Base-by-base conservation (phyloP, 192 early-diverging fungal species). In the Gryganskiella cystojenkinii region DNA sequence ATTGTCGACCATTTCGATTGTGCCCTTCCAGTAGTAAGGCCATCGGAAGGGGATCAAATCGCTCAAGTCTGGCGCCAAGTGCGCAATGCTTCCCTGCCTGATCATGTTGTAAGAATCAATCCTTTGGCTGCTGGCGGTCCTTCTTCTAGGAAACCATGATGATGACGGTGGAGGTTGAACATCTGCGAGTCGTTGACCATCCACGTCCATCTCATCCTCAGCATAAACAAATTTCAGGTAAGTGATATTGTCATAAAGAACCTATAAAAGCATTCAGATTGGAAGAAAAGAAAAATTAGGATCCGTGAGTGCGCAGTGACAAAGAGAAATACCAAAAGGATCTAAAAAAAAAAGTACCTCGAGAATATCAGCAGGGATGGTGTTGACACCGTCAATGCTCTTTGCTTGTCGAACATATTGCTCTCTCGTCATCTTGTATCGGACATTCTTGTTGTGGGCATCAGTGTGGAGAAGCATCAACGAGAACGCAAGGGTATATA, bases 391-490 rank as follows among this genome's bases (percentile, higher is more conserved):
- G 35, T 93, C 91, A 53, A 95, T 89, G 33, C 84, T 81, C 59
- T 87, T 88, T 24, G 91, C 90, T 43, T 88, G 89, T 61, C 81
- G 80, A 42, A 94, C 86, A 66, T 94, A 95, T 60, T 92, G 90
- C 9, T 89, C 84, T 81, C 91, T 93, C n/a, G 83, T 88, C 88
- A 95, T 95, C 73, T 95, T 94, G 44, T 88, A 86, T 42, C 85
- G 85, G 22, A 95, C 88, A 51, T 87, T 86, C 43, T 92, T 91
- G 70, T 95, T 95, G 80, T 95, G 93, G 10, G 93, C 92, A 71
- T 95, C 94, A 1, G 93, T 93, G 73, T 95, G 93, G 49, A 95
- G 87, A 60, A 95, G 82, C 56, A 95, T 82, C 15, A 95, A 82
- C 7, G 93, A 92, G 80, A 92, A 95, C 9, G 94, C 87, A 34